Conservation (phyloP, 306 rosid species). For the Dicorynia guianensis region DNA sequence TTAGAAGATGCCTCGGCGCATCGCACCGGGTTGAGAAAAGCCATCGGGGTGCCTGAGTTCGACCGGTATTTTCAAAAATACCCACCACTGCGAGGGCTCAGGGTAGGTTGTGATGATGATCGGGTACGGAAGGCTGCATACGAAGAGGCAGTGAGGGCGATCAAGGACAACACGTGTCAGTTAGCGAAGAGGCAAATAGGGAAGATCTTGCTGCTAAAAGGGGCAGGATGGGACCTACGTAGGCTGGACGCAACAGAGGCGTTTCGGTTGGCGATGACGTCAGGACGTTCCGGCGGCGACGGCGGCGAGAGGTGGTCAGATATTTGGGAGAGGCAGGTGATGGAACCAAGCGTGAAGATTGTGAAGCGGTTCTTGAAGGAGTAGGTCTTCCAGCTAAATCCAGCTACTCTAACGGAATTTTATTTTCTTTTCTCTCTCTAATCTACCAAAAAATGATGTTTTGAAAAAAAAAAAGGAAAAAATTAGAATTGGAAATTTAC, state of each 20-base stretch:
- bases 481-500: too few species aligned
- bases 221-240: constrained; percentile 60
- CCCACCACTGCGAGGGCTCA: constrained; percentile 24
- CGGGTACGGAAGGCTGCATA: constrained; percentile 44
- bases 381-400: constrained; percentile 60
- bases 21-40: constrained; percentile 56
- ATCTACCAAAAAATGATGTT: too few species aligned
- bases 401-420: not conserved
- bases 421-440: not conserved
- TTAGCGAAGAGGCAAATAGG: constrained; percentile 56
- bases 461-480: too few species aligned
- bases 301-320: constrained; percentile 47
- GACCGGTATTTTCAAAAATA: constrained; percentile 46
- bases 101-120: constrained; percentile 21
- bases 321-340: constrained; percentile 58
- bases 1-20: constrained; percentile 1
- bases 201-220: constrained; percentile 46
- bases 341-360: constrained; percentile 70
- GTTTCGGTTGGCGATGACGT: constrained; percentile 46
- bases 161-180: constrained; percentile 63
- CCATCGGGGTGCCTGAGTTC: constrained; percentile 71
- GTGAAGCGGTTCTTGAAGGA: constrained; percentile 66
- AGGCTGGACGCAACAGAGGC: constrained; percentile 66
- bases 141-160: constrained; percentile 55
- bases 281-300: not conserved